Base-by-base conservation (phyloP, 805 yeast genomes). In the Grigorovia humatica region DNA sequence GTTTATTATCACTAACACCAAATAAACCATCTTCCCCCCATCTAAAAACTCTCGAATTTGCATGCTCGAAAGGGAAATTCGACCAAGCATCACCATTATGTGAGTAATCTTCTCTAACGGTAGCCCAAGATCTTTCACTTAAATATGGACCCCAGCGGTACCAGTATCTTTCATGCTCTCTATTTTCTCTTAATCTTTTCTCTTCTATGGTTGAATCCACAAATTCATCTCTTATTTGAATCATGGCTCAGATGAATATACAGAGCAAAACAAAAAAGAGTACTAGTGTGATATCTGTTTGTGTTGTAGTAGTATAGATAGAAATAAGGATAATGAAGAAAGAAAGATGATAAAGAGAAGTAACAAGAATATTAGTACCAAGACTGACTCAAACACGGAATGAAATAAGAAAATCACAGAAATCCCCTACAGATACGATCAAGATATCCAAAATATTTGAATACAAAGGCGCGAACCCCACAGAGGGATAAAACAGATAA, bases 11-110 rank as follows among this genome's bases (percentile, higher is more conserved):
- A 54, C 87, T 79, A 19, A 88, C 83, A 47, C 97, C 97, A 9
- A 91, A 95, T 57, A 89, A 71, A 1, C 97, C 97, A 65, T 89
- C 96, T 67, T 90, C 97, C 47, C 96, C 96, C 97, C 97, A 89
- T 43, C 97, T 74, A 66, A 85, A 89, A 15, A 87, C 80, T 57
- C 97, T 73, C 18, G 89, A 77, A 53, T 81, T 75, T 1, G 95
- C 84, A 55, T 87, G 88, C 55, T 88, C 95, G 66, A 88, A 88
- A 11, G 95, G 87, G 69, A 89, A 90, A 59, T 82, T 81, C 43
- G 81, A 76, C 97, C 97, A 89, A 3, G 96, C 96, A 59, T 88
- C 88, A 44, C 97, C 97, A 57, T 81, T 78, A 49, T 70, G 74
- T 0, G 95, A 84, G 67, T 89, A 89, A 65, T 88, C 96, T 68